These are phyloP conservation scores for Cephalotrichum gorgonifer DNA, from an alignment of 2,329 filamentous ascomycete genomes.

Conservation along the genomic window DNA sequence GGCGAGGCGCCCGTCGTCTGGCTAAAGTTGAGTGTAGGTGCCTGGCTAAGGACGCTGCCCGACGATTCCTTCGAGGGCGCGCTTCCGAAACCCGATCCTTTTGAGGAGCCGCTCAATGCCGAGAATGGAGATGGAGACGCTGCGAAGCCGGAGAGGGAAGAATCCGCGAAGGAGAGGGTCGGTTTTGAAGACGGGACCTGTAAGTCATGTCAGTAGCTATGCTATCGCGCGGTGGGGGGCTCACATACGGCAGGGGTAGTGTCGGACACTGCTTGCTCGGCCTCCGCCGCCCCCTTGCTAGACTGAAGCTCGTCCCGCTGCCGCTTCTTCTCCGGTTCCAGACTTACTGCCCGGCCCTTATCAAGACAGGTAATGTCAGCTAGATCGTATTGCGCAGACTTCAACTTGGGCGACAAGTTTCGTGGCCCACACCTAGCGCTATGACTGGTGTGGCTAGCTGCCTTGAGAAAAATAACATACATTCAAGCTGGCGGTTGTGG, in stretches of 20 bases:
- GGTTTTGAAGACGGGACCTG: slow-evolving; percentile 31
- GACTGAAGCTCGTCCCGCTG: slow-evolving; percentile 37
- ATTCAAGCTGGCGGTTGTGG: not conserved
- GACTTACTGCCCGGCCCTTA: slow-evolving; percentile 24
- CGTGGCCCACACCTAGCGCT: no score
- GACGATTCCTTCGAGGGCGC: slow-evolving; percentile 22
- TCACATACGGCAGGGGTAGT: not conserved
- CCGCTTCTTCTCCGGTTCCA: slow-evolving; percentile 56
- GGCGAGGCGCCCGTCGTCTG: slow-evolving; percentile 30
- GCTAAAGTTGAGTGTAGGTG: slow-evolving; percentile 40
- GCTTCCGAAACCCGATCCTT: slow-evolving; percentile 39
- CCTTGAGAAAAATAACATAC: not conserved
- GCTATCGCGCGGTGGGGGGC: not conserved
- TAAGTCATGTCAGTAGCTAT: not conserved
- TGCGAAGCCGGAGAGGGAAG: slow-evolving; percentile 48
- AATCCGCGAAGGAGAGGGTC: slow-evolving; percentile 50
- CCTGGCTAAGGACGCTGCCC: slow-evolving; percentile 11
- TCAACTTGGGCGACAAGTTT: no score
- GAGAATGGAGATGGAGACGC: slow-evolving; percentile 58
- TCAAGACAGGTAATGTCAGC: slow-evolving; percentile 29
- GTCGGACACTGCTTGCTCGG: not conserved
- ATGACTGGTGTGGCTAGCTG: no score
- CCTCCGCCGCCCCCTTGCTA: not conserved
- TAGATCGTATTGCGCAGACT: not conserved
- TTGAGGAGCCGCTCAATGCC: slow-evolving; percentile 32